phyloP scores from a whole-genome alignment of 1,139 yeast genomes.

The Wickerhamiella pararugosa region DNA sequence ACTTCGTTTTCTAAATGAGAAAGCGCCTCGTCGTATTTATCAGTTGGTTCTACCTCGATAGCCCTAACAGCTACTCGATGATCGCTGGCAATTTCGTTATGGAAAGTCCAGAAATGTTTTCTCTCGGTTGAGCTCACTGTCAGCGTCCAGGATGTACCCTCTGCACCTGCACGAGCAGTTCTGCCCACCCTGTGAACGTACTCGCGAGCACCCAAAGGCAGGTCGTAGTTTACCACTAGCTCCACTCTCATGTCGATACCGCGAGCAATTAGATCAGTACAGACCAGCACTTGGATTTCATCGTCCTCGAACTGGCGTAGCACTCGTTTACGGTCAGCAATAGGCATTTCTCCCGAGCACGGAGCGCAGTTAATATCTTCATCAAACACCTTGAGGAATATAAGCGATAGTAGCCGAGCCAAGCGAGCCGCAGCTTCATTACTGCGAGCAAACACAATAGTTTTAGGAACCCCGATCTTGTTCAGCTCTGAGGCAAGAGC shows the following conservation, averaged over 20 bases:
- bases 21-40: conserved; percentile 31
- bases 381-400: conserved; percentile 24
- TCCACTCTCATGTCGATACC: conserved; percentile 75
- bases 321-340: conserved; percentile 22
- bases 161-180: conserved; percentile 80
- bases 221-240: conserved; percentile 75
- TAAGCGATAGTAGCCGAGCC: conserved; percentile 39
- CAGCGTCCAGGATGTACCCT: conserved; percentile 59
- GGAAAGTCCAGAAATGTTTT: conserved; percentile 39
- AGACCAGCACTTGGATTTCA: conserved; percentile 43
- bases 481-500: conserved; percentile 42
- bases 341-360: conserved; percentile 27
- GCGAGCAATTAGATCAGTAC: conserved; percentile 88
- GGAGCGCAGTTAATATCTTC: conserved; percentile 17
- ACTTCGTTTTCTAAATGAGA: conserved; percentile 32
- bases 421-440: conserved; percentile 76
- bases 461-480: conserved; percentile 23
- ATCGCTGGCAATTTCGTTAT: conserved; percentile 18
- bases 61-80: conserved; percentile 9
- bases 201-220: conserved; percentile 79
- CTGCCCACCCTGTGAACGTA: conserved; percentile 94
- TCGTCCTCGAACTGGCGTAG: conserved; percentile 43
- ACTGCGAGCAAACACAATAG: conserved; percentile 62
- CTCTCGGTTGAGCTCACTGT: conserved; percentile 63
- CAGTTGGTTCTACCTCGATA: conserved; percentile 8